Evolutionary conservation across 2,329 filamentous ascomycete genomes (phyloP).

Genomic region (Aspergillus arachidicola): DNA sequence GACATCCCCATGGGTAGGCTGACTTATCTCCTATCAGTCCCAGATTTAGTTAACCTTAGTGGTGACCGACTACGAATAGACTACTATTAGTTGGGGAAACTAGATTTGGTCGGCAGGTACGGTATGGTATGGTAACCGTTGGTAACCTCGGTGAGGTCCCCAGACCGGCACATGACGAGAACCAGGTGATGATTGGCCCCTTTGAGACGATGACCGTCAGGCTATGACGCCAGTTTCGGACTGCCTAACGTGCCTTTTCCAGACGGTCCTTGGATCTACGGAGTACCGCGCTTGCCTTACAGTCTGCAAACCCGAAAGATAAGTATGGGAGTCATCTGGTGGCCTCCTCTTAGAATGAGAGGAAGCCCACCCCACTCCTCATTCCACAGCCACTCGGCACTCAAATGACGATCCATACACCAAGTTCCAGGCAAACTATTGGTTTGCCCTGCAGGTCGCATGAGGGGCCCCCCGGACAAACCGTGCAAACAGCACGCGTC

Average conservation of each 20-base stretch:
- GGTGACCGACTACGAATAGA: not conserved
- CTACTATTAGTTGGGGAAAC: not conserved
- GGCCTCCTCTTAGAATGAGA: not conserved
- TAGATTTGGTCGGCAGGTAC: slow-evolving; percentile 2
- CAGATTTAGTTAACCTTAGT: slow-evolving; percentile 6
- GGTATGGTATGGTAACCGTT: not conserved
- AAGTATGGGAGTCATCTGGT: not conserved
- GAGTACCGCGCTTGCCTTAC: slow-evolving; percentile 1
- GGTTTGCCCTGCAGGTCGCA: slow-evolving; percentile 15
- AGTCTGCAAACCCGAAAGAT: not conserved
- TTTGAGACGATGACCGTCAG: not conserved
- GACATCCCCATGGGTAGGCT: slow-evolving; percentile 23
- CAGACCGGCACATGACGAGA: slow-evolving; percentile 6
- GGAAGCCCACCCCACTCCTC: not conserved
- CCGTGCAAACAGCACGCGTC: slow-evolving; percentile 12
- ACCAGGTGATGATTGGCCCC: slow-evolving; percentile 5
- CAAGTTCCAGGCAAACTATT: slow-evolving; percentile 9
- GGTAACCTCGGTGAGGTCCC: not conserved
- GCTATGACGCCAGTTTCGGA: not conserved
- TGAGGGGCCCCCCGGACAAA: slow-evolving; percentile 21
- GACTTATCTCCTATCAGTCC: slow-evolving; percentile 22
- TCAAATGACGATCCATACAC: not conserved
- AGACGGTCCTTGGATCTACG: not conserved
- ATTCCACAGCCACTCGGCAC: slow-evolving; percentile 5
- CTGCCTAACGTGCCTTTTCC: slow-evolving; percentile 3